These are phyloP conservation scores for Hortiboletus flavorubellus DNA, from an alignment of 768 basidiomycete genomes.

Conservation along the genomic window DNA sequence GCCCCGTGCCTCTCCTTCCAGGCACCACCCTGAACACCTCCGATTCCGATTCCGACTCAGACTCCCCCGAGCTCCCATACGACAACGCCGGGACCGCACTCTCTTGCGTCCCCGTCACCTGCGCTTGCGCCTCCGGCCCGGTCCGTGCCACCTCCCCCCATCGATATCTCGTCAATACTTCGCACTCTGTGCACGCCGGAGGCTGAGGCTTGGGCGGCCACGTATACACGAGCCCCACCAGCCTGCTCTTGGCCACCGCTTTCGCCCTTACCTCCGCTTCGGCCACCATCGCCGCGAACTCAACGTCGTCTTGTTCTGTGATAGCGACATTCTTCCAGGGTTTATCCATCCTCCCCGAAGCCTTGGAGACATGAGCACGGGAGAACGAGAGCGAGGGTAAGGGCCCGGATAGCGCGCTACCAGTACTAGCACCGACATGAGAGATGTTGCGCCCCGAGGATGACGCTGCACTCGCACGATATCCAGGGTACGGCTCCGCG, in stretches of 20 bases:
- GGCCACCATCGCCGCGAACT: conserved; percentile 6
- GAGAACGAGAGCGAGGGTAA: too few relatives aligned
- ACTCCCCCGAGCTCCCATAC: conserved; percentile 11
- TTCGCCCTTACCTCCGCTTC: not conserved
- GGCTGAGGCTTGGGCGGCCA: conserved; percentile 24
- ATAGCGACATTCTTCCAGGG: conserved; percentile 30
- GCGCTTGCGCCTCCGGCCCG: not conserved
- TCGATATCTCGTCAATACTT: not conserved
- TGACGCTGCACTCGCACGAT: not conserved
- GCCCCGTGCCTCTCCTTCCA: not conserved
- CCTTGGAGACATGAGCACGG: not conserved
- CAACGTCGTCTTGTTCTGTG: conserved; percentile 26
- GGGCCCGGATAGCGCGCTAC: too few relatives aligned
- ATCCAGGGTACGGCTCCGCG: not conserved
- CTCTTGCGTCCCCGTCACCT: not conserved
- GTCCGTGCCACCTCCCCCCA: not conserved
- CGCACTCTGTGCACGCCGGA: conserved; percentile 6
- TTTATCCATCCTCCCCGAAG: conserved; percentile 8
- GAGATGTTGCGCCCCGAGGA: not conserved
- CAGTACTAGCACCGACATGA: too few relatives aligned
- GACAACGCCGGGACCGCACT: conserved; percentile 8
- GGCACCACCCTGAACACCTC: conserved; percentile 3
- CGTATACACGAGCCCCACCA: conserved; percentile 10
- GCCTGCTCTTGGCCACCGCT: not conserved
- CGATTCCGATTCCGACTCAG: conserved; percentile 3